Conservation (phyloP, 345 rosid genomes). For the Bruguiera sexangula region DNA sequence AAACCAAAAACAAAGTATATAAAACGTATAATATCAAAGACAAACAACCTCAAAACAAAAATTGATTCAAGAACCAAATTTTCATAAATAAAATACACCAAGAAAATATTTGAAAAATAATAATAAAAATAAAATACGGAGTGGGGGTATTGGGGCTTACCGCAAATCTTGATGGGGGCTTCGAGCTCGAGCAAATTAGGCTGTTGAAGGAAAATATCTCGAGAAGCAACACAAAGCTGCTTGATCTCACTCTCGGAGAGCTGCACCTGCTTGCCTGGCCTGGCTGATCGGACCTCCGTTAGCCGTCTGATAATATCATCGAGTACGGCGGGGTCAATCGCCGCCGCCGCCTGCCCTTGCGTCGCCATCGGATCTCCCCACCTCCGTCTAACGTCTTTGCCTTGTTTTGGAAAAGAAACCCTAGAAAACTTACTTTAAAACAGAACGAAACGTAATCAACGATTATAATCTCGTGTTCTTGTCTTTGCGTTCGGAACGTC, state of each 20-base stretch:
- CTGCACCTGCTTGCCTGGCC: conserved; percentile 95
- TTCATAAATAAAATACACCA: neutral
- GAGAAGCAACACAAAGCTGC: conserved; percentile 73
- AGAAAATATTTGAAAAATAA: neutral
- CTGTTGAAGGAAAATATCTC: conserved; percentile 75
- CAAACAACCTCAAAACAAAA: neutral
- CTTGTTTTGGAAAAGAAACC: conserved; percentile 13
- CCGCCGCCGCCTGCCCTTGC: conserved; percentile 43
- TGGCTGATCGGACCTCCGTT: conserved; percentile 77
- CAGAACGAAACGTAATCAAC: too few species aligned
- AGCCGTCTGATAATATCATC: conserved; percentile 82
- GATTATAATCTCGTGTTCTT: neutral
- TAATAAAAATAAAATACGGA: neutral
- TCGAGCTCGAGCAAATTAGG: conserved; percentile 93
- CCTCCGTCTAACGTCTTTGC: conserved; percentile 11
- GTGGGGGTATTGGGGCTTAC: conserved; percentile 26
- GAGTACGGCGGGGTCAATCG: conserved; percentile 55
- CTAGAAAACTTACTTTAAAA: conserved; percentile 7
- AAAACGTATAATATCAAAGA: neutral
- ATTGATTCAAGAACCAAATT: neutral
- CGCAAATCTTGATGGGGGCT: conserved; percentile 96
- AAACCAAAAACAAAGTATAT: neutral
- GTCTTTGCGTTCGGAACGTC: too few species aligned
- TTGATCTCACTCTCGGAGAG: conserved; percentile 87
- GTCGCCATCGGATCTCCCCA: conserved; percentile 44